phyloP scores from a whole-genome alignment of 2,329 filamentous ascomycete genomes.

The Ophiostoma sp. region DNA sequence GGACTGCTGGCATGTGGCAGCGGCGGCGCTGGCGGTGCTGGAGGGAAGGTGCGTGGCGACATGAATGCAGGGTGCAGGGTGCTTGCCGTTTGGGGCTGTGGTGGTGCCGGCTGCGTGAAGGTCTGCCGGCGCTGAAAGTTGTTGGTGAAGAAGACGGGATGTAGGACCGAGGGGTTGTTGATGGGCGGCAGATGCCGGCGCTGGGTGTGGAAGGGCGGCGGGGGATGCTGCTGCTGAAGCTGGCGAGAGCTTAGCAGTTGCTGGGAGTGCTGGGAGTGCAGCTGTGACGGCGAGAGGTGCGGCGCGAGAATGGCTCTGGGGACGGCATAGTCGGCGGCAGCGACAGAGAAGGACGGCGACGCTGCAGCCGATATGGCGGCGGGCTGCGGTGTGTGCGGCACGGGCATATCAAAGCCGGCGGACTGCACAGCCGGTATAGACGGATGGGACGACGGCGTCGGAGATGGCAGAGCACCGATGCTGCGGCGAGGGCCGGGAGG shows the following conservation, averaged over 20 bases:
- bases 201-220: neutral
- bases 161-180: slow-evolving; percentile 56
- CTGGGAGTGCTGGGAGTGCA: neutral
- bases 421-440: neutral
- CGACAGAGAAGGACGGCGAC: slow-evolving; percentile 11
- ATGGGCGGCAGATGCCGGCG: neutral
- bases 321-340: slow-evolving; percentile 17
- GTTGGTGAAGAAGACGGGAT: slow-evolving; percentile 73
- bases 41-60: slow-evolving; percentile 19
- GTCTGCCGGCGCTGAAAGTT: slow-evolving; percentile 46
- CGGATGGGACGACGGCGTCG: neutral
- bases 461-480: neutral
- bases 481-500: neutral
- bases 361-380: neutral
- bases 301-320: slow-evolving; percentile 18
- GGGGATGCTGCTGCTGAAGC: slow-evolving; percentile 22
- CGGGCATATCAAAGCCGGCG: neutral
- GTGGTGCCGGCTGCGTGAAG: slow-evolving; percentile 30
- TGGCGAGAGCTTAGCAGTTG: slow-evolving; percentile 29
- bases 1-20: slow-evolving; percentile 38
- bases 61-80: slow-evolving; percentile 25
- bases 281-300: neutral
- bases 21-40: slow-evolving; percentile 17
- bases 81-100: slow-evolving; percentile 25
- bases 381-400: neutral